Evolutionary conservation across 306 rosid species (phyloP).

Genomic region (Malus asiatica): DNA sequence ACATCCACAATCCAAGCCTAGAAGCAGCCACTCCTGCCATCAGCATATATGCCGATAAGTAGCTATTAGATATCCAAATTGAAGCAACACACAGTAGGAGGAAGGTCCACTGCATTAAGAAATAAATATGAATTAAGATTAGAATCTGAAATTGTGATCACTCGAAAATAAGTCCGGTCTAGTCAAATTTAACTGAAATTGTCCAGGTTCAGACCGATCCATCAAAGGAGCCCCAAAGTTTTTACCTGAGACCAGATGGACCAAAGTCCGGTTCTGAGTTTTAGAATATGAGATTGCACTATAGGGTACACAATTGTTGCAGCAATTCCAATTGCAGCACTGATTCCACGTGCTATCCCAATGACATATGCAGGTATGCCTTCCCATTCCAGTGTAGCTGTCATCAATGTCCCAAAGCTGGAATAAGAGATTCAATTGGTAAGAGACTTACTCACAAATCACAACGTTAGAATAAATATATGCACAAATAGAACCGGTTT

Average conservation of each 20-base stretch:
- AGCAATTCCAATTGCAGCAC: conserved; percentile 63
- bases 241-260: conserved; percentile 84
- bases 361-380: conserved; percentile 73
- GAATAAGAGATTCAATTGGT: background rate
- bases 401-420: conserved; percentile 94
- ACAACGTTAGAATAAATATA: background rate
- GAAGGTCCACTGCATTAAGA: conserved; percentile 55
- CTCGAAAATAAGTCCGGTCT: background rate
- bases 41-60: conserved; percentile 47
- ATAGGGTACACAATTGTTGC: conserved; percentile 63
- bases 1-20: conserved; percentile 90
- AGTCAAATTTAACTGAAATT: too few species aligned
- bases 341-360: conserved; percentile 67
- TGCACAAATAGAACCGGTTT: too few species aligned
- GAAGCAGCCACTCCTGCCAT: conserved; percentile 82
- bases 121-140: too few species aligned
- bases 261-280: conserved; percentile 77
- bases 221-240: background rate
- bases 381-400: conserved; percentile 82
- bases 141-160: too few species aligned
- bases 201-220: too few species aligned
- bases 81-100: conserved; percentile 62
- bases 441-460: background rate
- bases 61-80: conserved; percentile 40
- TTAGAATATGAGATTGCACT: conserved; percentile 47